These are phyloP conservation scores for Waltergamsia citrina DNA, from an alignment of 2,329 filamentous ascomycete species.

Conservation along the genomic window DNA sequence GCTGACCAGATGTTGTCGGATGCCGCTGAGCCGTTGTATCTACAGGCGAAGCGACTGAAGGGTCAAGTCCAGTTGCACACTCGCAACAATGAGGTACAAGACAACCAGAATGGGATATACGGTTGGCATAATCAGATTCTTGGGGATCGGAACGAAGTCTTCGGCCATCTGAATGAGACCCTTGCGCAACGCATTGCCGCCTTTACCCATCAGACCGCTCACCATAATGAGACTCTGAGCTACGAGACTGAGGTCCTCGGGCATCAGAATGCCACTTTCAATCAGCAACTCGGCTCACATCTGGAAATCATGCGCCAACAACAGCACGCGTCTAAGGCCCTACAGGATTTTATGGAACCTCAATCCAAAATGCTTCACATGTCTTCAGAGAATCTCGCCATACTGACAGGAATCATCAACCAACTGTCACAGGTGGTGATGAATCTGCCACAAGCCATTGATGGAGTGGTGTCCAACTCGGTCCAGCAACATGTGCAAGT, in stretches of 20 bases:
- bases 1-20: conserved; percentile 21
- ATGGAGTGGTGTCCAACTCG: conserved; percentile 9
- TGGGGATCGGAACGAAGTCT: conserved; percentile 1
- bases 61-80: no score
- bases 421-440: conserved; percentile 14
- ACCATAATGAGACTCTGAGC: no score
- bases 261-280: neutral
- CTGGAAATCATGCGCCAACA: neutral
- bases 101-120: no score
- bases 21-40: conserved; percentile 18
- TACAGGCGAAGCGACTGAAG: no score
- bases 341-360: conserved; percentile 11
- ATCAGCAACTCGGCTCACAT: neutral
- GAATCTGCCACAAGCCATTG: conserved; percentile 14
- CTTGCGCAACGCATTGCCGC: conserved; percentile 10
- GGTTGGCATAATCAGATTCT: neutral
- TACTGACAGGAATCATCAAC: conserved; percentile 9
- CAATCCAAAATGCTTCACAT: conserved; percentile 8
- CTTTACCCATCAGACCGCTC: neutral
- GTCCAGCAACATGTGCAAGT: conserved; percentile 12
- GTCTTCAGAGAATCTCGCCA: conserved; percentile 11
- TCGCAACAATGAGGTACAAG: no score
- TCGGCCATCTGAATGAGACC: conserved; percentile 16
- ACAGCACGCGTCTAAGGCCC: conserved; percentile 1
- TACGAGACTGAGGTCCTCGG: no score